phyloP scores from a whole-genome alignment of 2,329 filamentous ascomycete species.

The Coniochaeta prunicola region DNA sequence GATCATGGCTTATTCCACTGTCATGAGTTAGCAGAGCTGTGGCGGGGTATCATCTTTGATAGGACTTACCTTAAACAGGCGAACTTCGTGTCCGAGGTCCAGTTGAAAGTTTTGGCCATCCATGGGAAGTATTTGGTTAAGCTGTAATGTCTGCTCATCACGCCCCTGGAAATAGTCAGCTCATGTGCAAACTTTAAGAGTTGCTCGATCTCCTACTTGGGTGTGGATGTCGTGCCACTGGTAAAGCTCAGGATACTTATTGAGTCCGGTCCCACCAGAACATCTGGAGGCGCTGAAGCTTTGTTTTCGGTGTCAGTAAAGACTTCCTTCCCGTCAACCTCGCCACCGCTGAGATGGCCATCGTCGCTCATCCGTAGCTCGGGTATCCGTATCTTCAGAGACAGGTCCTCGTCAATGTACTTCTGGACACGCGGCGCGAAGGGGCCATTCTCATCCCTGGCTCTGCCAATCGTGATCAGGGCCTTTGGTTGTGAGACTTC shows the following conservation, averaged over 20 bases:
- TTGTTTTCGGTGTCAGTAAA: conserved; percentile 27
- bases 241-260: conserved; percentile 71
- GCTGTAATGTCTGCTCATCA: conserved; percentile 79
- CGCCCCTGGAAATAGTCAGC: conserved; percentile 38
- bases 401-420: conserved; percentile 67
- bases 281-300: conserved; percentile 28
- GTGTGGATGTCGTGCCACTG: conserved; percentile 36
- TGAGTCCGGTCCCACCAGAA: conserved; percentile 81
- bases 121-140: conserved; percentile 83
- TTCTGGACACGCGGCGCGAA: conserved; percentile 39
- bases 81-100: conserved; percentile 67
- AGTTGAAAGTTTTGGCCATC: conserved; percentile 80
- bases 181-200: neutral
- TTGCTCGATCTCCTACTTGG: conserved; percentile 4
- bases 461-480: conserved; percentile 63
- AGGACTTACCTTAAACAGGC: conserved; percentile 51
- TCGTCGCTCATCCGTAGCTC: conserved; percentile 64
- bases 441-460: conserved; percentile 58
- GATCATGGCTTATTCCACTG: conserved; percentile 75
- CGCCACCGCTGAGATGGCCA: conserved; percentile 65
- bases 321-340: conserved; percentile 57
- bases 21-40: too few relatives aligned
- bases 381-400: conserved; percentile 68
- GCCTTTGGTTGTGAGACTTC: conserved; percentile 66
- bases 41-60: too few relatives aligned